Evolutionary conservation across 306 rosid genomes (phyloP).

Genomic region (Fagus sylvatica): DNA sequence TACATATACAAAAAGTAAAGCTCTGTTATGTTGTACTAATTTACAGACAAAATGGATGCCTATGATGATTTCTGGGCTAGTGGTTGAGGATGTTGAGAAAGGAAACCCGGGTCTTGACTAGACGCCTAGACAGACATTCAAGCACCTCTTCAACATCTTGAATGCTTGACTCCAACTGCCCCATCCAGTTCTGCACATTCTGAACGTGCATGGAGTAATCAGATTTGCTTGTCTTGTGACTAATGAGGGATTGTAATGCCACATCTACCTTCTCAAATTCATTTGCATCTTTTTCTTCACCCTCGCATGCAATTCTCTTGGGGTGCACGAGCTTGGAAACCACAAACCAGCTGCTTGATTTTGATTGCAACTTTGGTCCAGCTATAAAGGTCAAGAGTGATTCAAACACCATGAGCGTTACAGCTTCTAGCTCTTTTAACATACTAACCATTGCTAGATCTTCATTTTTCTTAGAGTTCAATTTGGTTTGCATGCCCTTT

Average conservation of each 20-base stretch:
- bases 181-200: constrained; percentile 40
- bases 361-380: constrained; percentile 22
- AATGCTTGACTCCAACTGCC: constrained; percentile 41
- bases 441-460: constrained; percentile 29
- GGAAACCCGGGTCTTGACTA: constrained; percentile 43
- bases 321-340: constrained; percentile 37
- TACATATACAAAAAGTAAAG: no score
- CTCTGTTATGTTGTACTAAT: no score
- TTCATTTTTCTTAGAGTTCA: constrained; percentile 29
- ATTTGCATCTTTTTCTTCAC: constrained; percentile 34
- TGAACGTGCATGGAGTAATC: constrained; percentile 8
- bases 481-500: constrained; percentile 29
- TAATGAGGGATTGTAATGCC: constrained; percentile 44
- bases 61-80: constrained; percentile 17
- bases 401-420: constrained; percentile 32
- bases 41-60: background rate
- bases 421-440: constrained; percentile 35
- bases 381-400: constrained; percentile 34
- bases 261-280: constrained; percentile 51
- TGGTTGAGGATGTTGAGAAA: constrained; percentile 50
- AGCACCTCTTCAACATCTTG: constrained; percentile 46
- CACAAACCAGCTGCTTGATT: constrained; percentile 40
- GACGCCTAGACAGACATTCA: constrained; percentile 41
- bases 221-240: constrained; percentile 29
- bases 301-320: constrained; percentile 21